Evolutionary conservation across 805 yeast species (phyloP).

Genomic region (Monosporozyma aquatica): DNA sequence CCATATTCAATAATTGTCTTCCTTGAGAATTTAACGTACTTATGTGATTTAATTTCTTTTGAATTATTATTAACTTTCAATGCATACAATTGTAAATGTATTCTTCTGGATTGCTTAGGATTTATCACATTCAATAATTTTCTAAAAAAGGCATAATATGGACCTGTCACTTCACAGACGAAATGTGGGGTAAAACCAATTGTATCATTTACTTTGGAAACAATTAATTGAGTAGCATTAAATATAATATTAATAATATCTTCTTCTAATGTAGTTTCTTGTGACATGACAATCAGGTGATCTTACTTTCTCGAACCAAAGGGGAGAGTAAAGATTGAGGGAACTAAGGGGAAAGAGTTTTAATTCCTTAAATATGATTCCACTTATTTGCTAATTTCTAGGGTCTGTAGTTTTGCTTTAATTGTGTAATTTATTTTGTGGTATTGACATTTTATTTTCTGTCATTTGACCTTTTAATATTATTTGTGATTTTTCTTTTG

Average conservation of each 20-base stretch:
- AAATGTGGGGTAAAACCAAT: conserved; percentile 1
- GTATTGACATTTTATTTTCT: no score
- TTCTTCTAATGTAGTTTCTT: not conserved
- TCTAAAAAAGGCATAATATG: not conserved
- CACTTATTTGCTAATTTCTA: not conserved
- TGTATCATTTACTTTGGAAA: not conserved
- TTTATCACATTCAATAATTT: not conserved
- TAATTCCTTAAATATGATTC: not conserved
- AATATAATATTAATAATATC: not conserved
- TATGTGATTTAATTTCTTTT: not conserved
- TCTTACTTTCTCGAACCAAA: not conserved
- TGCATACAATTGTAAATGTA: conserved; percentile 1
- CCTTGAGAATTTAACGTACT: not conserved
- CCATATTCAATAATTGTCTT: not conserved
- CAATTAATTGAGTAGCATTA: not conserved
- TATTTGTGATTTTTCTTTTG: not conserved
- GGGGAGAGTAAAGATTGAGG: not conserved
- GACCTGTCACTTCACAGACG: not conserved
- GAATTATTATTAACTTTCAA: conserved; percentile 1
- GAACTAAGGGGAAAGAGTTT: not conserved
- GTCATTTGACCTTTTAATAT: no score
- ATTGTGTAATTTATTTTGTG: not conserved
- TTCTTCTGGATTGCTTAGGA: conserved; percentile 1
- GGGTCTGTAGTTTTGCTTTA: not conserved
- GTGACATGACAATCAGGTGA: not conserved